These are phyloP conservation scores for Chloranthus sessilifolius DNA, from an alignment of 164 flowering plant genomes.

Conservation along the genomic window DNA sequence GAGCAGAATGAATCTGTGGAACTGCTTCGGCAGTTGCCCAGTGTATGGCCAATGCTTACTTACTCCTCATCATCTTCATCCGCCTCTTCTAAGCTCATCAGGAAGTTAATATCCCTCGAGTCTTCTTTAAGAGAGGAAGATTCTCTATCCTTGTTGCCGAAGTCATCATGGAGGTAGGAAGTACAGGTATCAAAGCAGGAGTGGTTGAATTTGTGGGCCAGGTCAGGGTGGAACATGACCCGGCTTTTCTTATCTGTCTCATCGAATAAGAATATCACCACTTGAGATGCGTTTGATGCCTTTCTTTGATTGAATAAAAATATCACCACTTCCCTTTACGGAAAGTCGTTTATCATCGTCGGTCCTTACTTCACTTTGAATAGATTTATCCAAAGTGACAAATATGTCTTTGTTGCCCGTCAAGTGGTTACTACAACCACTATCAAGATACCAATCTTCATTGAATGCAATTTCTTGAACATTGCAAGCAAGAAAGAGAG, in stretches of 20 bases:
- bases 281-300: too few species aligned
- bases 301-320: too few species aligned
- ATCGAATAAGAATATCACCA: conserved; percentile 67
- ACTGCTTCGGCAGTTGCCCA: conserved; percentile 30
- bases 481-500: too few species aligned
- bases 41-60: conserved; percentile 62
- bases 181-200: conserved; percentile 29
- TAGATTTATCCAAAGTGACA: too few species aligned
- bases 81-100: conserved; percentile 65
- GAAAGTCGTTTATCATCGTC: too few species aligned
- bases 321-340: too few species aligned
- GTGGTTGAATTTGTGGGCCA: conserved; percentile 31
- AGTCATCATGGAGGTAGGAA: conserved; percentile 17
- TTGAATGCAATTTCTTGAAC: too few species aligned
- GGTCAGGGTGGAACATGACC: conserved; percentile 61
- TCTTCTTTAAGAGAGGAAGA: conserved; percentile 45
- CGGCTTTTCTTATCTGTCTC: conserved; percentile 54
- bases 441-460: too few species aligned
- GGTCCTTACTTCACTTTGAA: too few species aligned
- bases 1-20: conserved; percentile 60
- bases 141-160: conserved; percentile 16
- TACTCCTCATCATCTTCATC: conserved; percentile 51
- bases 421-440: too few species aligned
- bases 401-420: too few species aligned
- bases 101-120: conserved; percentile 66